Evolutionary conservation across 441 rosid genomes (phyloP).

Genomic region (Gossypium lobatum): DNA sequence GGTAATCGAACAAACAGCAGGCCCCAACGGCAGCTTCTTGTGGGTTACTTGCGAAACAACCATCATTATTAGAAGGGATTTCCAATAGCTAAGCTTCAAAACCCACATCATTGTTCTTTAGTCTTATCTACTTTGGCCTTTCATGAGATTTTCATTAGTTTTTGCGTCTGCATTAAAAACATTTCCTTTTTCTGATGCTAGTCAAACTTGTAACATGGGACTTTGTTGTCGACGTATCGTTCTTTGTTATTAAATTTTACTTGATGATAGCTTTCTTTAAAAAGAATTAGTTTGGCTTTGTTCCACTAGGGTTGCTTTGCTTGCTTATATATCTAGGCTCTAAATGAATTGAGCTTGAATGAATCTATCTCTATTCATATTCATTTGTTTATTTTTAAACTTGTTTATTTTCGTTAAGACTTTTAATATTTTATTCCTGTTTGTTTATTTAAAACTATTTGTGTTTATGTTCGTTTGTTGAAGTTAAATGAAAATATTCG

Average conservation of each 20-base stretch:
- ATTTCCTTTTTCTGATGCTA: not conserved
- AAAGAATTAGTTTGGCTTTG: not conserved
- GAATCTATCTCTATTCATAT: no score
- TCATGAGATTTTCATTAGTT: not conserved
- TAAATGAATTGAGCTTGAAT: no score
- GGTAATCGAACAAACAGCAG: not conserved
- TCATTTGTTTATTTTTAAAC: no score
- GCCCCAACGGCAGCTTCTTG: slow-evolving; percentile 3
- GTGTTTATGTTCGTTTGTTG: no score
- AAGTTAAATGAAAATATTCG: no score
- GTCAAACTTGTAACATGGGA: not conserved
- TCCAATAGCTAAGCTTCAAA: not conserved
- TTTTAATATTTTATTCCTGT: no score
- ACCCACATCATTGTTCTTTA: not conserved
- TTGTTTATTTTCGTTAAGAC: no score
- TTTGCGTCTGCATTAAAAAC: not conserved
- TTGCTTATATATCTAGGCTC: not conserved
- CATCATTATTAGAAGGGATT: not conserved
- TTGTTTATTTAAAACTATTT: no score
- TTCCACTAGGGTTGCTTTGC: not conserved
- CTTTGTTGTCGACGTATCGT: not conserved
- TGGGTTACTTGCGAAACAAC: slow-evolving; percentile 15
- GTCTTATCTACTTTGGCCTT: not conserved
- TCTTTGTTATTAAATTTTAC: not conserved
- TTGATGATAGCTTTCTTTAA: not conserved